These are phyloP conservation scores for Skeletonema menzelii DNA, from an alignment of 108 stramenopile genomes.

Conservation along the genomic window DNA sequence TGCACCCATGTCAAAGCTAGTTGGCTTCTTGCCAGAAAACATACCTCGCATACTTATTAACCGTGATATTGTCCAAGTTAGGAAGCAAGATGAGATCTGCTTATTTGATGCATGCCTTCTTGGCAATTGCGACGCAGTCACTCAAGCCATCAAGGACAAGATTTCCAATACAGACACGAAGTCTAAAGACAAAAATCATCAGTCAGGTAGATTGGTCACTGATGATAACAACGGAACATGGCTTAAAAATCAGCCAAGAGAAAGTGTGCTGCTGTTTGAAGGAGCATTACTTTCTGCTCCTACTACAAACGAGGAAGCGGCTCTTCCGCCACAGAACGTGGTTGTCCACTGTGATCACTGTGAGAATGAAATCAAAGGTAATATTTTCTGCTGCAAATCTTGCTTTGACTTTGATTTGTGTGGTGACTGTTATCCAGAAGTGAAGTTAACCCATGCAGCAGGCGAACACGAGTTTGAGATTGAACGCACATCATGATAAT, in stretches of 20 bases:
- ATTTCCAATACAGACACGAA: constrained; percentile 15
- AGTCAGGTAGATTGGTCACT: not conserved
- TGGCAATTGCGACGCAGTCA: constrained; percentile 87
- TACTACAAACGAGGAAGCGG: constrained; percentile 12
- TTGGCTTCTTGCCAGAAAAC: constrained; percentile 56
- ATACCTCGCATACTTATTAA: constrained; percentile 86
- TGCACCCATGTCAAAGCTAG: constrained; percentile 86
- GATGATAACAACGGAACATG: constrained; percentile 4
- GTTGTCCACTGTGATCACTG: constrained; percentile 84
- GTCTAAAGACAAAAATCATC: not conserved
- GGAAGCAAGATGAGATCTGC: constrained; percentile 30
- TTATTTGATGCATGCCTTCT: constrained; percentile 81
- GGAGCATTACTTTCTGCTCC: constrained; percentile 52
- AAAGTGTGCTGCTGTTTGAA: constrained; percentile 74
- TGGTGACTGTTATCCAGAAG: constrained; percentile 54
- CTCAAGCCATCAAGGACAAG: constrained; percentile 54
- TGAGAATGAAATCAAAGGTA: constrained; percentile 45
- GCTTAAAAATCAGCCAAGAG: constrained; percentile 56
- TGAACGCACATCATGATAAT: constrained; percentile 6
- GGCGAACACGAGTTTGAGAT: constrained; percentile 48
- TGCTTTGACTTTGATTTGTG: constrained; percentile 92
- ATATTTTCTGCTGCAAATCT: constrained; percentile 61
- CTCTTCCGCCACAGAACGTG: constrained; percentile 37
- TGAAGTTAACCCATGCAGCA: constrained; percentile 45
- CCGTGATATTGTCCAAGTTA: constrained; percentile 71